Evolutionary conservation across 192 early-diverging fungal species (phyloP), one percentile per base, ranked within the genome.

Genomic region (Backusella tarrabulga): DNA sequence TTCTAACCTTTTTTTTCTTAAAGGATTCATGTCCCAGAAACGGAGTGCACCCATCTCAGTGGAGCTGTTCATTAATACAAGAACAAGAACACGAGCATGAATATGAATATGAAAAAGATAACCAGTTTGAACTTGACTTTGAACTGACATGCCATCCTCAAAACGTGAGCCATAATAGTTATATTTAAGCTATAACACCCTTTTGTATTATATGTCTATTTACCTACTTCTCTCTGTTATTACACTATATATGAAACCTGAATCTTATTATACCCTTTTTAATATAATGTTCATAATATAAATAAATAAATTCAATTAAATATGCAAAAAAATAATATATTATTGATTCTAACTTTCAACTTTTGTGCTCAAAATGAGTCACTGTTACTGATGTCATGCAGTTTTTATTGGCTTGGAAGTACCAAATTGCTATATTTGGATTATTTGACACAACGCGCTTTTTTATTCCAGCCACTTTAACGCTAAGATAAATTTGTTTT

Each of bases 21-120:
- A 15, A 72, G 71, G 23, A 26, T 72, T 32, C 40, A 19, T 72
- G 71, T 34, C 71, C 71, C 26, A 41, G 71, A 46, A 54, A 72
- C 1, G 71, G 71, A 42, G 71, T 72, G 19, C 71, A 52, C 17
- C 71, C 71, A 21, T 72, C 71, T 5, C 71, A 72, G 15, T 72
- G 71, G 71, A 44, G 34, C 8, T 63, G 56, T 29, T 63, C 56
- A 8, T 63, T 63, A 63, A 63, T 29, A 63, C 23, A 23, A 63
- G 56, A 63, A 63, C 23, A 63, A 63, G 56, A 63, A 63, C 23
- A 63, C 9, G 21, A 60, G 4, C 23, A 60, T 60, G 21, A 63
- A 63, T 14, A 63, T 26, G n/a, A 63, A 63, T 14, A 63, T 26
- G n/a, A 63, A 12, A 23, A 63, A 63, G 26, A 63, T 63, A 63